Percentiles rank a stretch among this genome's conserved stretches.
phyloP scores from a whole-genome alignment of 2,329 filamentous ascomycete species.

The Monosporascus sp. region DNA sequence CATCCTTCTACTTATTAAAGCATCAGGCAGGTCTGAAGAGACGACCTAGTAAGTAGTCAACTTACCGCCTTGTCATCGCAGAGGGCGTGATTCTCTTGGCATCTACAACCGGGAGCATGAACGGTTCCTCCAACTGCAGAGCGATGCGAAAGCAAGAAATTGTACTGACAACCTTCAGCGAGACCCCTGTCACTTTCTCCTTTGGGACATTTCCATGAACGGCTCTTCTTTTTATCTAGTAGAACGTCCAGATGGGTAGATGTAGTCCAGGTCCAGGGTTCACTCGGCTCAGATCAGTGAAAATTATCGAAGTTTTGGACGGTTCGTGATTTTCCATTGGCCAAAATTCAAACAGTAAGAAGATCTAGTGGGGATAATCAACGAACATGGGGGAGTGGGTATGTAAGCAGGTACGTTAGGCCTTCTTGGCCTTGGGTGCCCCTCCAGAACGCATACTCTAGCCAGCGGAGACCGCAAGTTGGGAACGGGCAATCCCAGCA shows the following conservation, averaged over 20 bases:
- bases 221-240: not conserved
- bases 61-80: too few relatives aligned
- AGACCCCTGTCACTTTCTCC: conserved; percentile 2
- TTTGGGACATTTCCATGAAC: conserved; percentile 1
- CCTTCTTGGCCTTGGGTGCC: not conserved
- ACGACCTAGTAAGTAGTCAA: too few relatives aligned
- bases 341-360: conserved; percentile 22
- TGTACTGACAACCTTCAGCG: not conserved
- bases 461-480: too few relatives aligned
- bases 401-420: not conserved
- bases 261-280: not conserved
- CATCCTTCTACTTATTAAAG: too few relatives aligned
- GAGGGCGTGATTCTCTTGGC: too few relatives aligned
- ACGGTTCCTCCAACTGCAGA: not conserved
- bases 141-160: not conserved
- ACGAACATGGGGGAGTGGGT: not conserved
- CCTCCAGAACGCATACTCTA: not conserved
- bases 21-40: too few relatives aligned
- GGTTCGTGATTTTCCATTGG: conserved; percentile 29
- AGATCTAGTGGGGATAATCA: conserved; percentile 7
- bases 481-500: too few relatives aligned
- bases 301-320: conserved; percentile 8
- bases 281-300: not conserved
- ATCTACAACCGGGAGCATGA: too few relatives aligned
- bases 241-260: not conserved